Base-by-base conservation (phyloP, 495 filamentous ascomycete species). In the Coniosporium apollinis region DNA sequence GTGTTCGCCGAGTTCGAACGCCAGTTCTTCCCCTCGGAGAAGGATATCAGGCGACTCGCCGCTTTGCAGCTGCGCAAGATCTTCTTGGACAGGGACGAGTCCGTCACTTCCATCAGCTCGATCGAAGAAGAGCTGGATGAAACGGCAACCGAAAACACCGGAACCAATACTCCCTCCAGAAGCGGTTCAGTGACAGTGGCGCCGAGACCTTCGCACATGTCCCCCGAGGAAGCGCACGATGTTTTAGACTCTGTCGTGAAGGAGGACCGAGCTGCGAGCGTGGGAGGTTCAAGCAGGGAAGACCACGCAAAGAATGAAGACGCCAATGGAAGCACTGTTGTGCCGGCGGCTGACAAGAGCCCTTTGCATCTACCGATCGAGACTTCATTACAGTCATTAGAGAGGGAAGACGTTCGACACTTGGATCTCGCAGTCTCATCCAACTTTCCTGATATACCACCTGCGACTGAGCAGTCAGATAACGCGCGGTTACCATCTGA, bases 1-100 rank as follows among this genome's bases (percentile, higher is more conserved):
- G 70, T 69, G 3, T 99, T 99, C 54, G 70, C 72, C 22, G 76
- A 82, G 21, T 94, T 99, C 39, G 91, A 99, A 48, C 72, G 72
- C 33, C 81, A 86, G 43, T 99, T 89, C 56, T 85, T 99, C 50
- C 83, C 83, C 11, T 94, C 86, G 0, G 91, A 99, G 47, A 96
- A 94, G 47, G 91, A 99, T 58, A 94, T 99, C 41, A 71, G 84
- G 39, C 71, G 86, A 43, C 61, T 99, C 33, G 87, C 91, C 28
- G 79, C 85, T 17, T 65, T 93, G 22, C 91, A 99, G 46, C 64
- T 99, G 33, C 89, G 79, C 56, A 94, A 89, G 51, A 79, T 99
- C 36, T 99, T 96, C 53, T 69, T 91, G 13, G 87, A 97, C 47
- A 65, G 66, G 33, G 79, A 87, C 53, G 76, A 79, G 36, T 76